Conservation (phyloP, 805 yeast species). For the Kuraishia hungarica region DNA sequence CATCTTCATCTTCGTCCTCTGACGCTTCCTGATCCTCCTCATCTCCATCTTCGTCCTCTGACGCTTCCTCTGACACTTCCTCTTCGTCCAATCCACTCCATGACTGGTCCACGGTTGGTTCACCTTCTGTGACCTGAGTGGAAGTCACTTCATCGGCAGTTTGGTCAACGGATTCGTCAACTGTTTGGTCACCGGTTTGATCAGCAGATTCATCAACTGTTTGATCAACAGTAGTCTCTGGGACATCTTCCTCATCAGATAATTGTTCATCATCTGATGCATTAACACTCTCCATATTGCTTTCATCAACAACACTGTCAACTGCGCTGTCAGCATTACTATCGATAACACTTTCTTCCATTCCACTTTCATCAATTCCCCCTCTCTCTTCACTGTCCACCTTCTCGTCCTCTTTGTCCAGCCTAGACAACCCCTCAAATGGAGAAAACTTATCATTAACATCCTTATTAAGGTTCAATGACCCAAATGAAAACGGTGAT, state of each 20-base stretch:
- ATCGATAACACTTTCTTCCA: not conserved
- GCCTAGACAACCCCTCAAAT: not conserved
- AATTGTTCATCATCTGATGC: not conserved
- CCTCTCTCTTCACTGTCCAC: not conserved
- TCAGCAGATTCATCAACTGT: not conserved
- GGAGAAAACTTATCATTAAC: not conserved
- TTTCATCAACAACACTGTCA: not conserved
- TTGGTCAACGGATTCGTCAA: no score
- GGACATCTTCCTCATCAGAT: not conserved
- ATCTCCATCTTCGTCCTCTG: conserved; percentile 5
- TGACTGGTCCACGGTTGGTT: not conserved
- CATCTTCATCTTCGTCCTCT: conserved; percentile 8
- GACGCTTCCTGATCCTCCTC: conserved; percentile 9
- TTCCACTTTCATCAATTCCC: not conserved
- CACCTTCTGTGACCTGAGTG: no score
- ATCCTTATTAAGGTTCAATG: not conserved
- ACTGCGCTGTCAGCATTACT: not conserved
- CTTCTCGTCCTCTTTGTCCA: not conserved
- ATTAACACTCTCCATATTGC: not conserved
- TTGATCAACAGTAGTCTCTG: not conserved
- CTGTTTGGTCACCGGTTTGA: no score
- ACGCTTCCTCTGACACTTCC: conserved; percentile 8
- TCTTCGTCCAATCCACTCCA: conserved; percentile 2
- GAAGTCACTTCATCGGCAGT: no score
- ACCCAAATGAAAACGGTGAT: not conserved